These are phyloP conservation scores for Taphrina communis DNA, from an alignment of 1,139 yeast species.

Conservation along the genomic window DNA sequence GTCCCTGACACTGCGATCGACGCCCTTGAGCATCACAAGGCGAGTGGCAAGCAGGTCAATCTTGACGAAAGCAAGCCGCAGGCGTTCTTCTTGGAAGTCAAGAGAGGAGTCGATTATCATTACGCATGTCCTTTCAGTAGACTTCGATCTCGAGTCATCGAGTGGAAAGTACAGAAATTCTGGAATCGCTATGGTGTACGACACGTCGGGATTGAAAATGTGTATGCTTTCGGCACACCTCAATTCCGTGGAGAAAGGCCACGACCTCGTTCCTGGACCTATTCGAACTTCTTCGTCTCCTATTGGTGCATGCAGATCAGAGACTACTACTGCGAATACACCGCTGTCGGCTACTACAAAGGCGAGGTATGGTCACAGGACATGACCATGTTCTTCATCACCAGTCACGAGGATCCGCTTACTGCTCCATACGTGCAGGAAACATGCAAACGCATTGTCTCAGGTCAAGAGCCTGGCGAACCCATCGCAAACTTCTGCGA, in stretches of 20 bases:
- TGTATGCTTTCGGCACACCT: neutral
- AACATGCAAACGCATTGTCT: no score
- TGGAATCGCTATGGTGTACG: neutral
- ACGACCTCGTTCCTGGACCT: neutral
- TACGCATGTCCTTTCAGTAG: no score
- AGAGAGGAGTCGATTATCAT: neutral
- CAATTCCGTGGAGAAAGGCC: neutral
- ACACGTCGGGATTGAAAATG: neutral
- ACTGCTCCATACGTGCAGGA: neutral
- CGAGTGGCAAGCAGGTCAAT: no score
- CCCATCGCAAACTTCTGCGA: neutral
- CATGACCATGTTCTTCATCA: neutral
- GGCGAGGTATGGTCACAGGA: neutral
- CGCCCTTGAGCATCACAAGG: no score
- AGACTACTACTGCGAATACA: neutral
- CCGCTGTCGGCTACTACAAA: neutral
- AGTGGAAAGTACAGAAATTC: neutral
- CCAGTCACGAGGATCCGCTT: neutral
- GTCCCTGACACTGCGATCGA: no score
- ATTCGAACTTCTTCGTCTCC: neutral
- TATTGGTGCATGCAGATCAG: neutral
- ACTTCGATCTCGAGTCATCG: no score
- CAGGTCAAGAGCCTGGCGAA: neutral
- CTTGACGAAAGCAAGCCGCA: no score
- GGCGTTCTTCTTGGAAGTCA: no score